A percentile compares a stretch with the other conserved stretches of the same genome.
Evolutionary conservation across 1,284 basidiomycete genomes (phyloP).

Genomic region (Moniliophthora roreri): DNA sequence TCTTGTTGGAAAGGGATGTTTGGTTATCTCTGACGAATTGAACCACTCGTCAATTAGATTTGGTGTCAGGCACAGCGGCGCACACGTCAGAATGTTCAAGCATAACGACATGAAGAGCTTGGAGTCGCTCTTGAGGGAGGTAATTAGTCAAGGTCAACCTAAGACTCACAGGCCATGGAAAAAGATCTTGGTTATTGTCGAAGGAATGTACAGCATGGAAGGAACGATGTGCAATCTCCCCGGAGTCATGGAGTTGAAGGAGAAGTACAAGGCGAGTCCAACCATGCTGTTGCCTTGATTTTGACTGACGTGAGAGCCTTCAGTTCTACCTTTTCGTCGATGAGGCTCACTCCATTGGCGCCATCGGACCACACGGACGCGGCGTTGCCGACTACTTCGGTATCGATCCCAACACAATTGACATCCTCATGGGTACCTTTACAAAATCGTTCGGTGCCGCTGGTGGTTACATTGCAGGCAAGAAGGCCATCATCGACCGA

Average conservation of each 20-base stretch:
- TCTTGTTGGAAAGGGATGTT: slow-evolving; percentile 85
- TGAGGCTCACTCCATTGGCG: slow-evolving; percentile 97
- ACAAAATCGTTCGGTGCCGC: slow-evolving; percentile 99
- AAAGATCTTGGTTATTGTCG: slow-evolving; percentile 95
- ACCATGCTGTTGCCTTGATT: slow-evolving; percentile 17
- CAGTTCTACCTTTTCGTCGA: slow-evolving; percentile 97
- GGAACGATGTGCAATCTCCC: slow-evolving; percentile 91
- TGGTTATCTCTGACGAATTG: slow-evolving; percentile 96
- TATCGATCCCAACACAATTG: slow-evolving; percentile 79
- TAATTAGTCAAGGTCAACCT: slow-evolving; percentile 96
- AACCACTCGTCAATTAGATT: slow-evolving; percentile 97
- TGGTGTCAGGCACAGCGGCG: slow-evolving; percentile 88
- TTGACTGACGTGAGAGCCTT: not conserved
- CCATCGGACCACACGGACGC: slow-evolving; percentile 90
- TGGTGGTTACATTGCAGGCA: slow-evolving; percentile 93
- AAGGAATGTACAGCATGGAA: slow-evolving; percentile 98
- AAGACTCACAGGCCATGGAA: slow-evolving; percentile 98
- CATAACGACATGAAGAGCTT: slow-evolving; percentile 93
- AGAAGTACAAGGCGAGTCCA: slow-evolving; percentile 86
- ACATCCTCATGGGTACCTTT: slow-evolving; percentile 98
- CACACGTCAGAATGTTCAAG: slow-evolving; percentile 92
- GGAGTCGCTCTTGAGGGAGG: slow-evolving; percentile 84
- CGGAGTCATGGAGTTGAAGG: slow-evolving; percentile 83
- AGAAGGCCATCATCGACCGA: slow-evolving; percentile 77
- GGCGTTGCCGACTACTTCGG: slow-evolving; percentile 97